Conservation (phyloP, 805 yeast genomes). For the Blastobotrys muscicola region DNA sequence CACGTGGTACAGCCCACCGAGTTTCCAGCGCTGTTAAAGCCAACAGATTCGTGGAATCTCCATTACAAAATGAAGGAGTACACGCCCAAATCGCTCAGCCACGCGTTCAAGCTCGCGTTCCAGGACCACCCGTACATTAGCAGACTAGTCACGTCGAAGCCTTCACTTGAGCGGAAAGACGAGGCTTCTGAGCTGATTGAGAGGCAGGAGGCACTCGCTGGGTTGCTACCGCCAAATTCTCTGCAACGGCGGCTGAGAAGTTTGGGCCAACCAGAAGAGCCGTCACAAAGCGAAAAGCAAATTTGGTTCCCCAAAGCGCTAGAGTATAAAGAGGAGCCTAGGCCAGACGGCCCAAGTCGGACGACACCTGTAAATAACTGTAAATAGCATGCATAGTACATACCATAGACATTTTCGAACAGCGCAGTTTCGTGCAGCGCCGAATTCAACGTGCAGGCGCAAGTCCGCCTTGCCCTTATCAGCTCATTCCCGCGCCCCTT, state of each 20-base stretch:
- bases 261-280: constrained; percentile 25
- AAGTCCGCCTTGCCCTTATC: no score
- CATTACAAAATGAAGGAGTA: constrained; percentile 11
- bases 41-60: constrained; percentile 8
- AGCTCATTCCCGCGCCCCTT: no score
- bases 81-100: constrained; percentile 17
- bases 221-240: constrained; percentile 21
- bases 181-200: constrained; percentile 18
- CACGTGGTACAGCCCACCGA: constrained; percentile 16
- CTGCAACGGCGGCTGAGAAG: constrained; percentile 23
- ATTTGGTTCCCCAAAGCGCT: constrained; percentile 13
- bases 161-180: constrained; percentile 15
- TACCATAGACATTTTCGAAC: no score
- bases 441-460: no score
- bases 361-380: background rate
- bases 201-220: constrained; percentile 17
- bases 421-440: no score
- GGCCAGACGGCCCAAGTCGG: background rate
- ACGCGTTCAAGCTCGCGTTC: constrained; percentile 20
- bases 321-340: background rate
- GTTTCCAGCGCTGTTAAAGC: constrained; percentile 18
- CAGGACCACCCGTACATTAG: constrained; percentile 1
- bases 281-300: constrained; percentile 12
- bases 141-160: constrained; percentile 18
- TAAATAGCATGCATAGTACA: background rate